Evolutionary conservation across 2,329 filamentous ascomycete species (phyloP).

Genomic region (Cladosporium austrohemisphaericum): DNA sequence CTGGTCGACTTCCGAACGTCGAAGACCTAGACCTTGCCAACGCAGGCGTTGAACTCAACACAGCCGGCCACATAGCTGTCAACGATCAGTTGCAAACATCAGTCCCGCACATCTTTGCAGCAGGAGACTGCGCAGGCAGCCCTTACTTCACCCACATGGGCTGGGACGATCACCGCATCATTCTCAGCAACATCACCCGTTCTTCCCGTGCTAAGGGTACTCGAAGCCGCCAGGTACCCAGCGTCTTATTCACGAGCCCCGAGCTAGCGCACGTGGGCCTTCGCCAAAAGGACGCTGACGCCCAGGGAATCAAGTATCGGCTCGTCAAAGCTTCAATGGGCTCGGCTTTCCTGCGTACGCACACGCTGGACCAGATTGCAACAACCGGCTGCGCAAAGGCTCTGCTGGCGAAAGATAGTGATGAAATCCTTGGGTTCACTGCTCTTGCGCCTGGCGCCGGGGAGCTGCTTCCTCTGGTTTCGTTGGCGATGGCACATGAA

Average conservation of each 20-base stretch:
- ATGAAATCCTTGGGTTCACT: constrained; percentile 15
- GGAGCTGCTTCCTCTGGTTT: too few species aligned
- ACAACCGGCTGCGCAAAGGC: constrained; percentile 15
- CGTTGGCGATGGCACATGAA: too few species aligned
- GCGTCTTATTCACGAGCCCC: constrained; percentile 14
- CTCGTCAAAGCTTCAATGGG: constrained; percentile 11
- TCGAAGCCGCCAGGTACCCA: constrained; percentile 9
- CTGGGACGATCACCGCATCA: constrained; percentile 13
- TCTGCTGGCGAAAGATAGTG: constrained; percentile 1
- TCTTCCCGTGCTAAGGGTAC: neutral
- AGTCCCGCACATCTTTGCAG: constrained; percentile 7
- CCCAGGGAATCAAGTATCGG: constrained; percentile 11
- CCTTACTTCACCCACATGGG: constrained; percentile 17
- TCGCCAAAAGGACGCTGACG: constrained; percentile 9
- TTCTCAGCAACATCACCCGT: neutral
- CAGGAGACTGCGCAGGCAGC: constrained; percentile 14
- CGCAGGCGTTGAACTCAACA: constrained; percentile 5
- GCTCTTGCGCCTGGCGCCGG: too few species aligned
- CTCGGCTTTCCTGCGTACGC: constrained; percentile 2
- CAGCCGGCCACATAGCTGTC: neutral
- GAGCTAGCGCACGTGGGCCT: constrained; percentile 16
- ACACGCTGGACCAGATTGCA: too few species aligned
- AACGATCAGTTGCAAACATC: constrained; percentile 4
- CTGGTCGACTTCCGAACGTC: constrained; percentile 13
- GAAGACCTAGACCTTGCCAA: constrained; percentile 6